Percentiles rank a stretch among this genome's conserved stretches.
phyloP scores from a whole-genome alignment of 805 yeast genomes.

The Tetrapisispora taiwanensis region DNA sequence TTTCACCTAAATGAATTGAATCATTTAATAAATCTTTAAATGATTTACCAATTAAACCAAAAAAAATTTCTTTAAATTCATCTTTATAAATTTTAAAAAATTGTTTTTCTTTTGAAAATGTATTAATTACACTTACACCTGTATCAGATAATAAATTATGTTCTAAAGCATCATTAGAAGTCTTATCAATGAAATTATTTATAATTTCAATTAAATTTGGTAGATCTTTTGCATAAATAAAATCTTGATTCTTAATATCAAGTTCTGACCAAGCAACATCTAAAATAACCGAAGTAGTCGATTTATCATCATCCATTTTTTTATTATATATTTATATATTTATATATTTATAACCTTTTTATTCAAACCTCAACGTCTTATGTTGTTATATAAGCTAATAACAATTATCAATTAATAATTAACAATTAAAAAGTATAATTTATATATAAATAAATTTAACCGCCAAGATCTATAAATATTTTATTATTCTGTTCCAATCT shows the following conservation, averaged over 20 bases:
- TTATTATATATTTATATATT: no score
- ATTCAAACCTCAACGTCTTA: no score
- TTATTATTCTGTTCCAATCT: no score
- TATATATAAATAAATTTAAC: no score
- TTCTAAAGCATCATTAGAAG: constrained; percentile 3
- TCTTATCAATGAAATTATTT: constrained; percentile 10
- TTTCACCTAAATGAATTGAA: constrained; percentile 1
- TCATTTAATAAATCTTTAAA: constrained; percentile 12
- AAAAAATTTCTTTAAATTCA: constrained; percentile 26
- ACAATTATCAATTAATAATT: no score
- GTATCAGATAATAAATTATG: constrained; percentile 19
- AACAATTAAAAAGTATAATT: no score
- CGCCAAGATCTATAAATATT: not conserved
- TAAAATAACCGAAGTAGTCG: constrained; percentile 5
- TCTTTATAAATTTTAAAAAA: constrained; percentile 25
- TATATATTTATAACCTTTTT: no score
- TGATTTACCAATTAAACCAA: constrained; percentile 26
- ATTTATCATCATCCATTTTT: constrained; percentile 2
- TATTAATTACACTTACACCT: constrained; percentile 14
- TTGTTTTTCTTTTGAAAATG: constrained; percentile 26
- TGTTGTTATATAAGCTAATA: no score
- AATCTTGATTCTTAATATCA: constrained; percentile 14
- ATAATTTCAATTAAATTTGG: constrained; percentile 15
- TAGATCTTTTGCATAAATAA: constrained; percentile 24
- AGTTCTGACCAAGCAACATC: constrained; percentile 20